phyloP scores from a whole-genome alignment of 768 basidiomycete species.

The Exsudoporus frostii region DNA sequence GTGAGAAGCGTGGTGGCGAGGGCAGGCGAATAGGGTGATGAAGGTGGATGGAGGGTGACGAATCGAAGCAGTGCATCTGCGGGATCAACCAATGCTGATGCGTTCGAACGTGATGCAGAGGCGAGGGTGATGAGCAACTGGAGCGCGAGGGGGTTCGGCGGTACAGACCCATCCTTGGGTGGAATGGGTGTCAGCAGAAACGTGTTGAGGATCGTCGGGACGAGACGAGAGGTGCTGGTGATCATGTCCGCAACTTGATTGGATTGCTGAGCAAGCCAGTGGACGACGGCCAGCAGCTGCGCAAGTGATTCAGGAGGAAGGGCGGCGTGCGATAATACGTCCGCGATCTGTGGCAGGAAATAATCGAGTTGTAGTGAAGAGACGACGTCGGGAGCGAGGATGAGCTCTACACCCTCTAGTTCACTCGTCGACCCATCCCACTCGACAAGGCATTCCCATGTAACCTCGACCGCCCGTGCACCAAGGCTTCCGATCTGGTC shows the following conservation, averaged over 20 bases:
- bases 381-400: slow-evolving; percentile 16
- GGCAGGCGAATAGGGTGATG: slow-evolving; percentile 35
- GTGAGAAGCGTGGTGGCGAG: slow-evolving; percentile 48
- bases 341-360: slow-evolving; percentile 51
- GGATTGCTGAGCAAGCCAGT: slow-evolving; percentile 59
- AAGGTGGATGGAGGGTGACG: slow-evolving; percentile 51
- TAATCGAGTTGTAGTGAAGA: slow-evolving; percentile 34
- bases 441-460: slow-evolving; percentile 72
- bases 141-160: slow-evolving; percentile 49
- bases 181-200: slow-evolving; percentile 59
- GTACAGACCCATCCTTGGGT: slow-evolving; percentile 28
- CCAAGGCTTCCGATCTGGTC: slow-evolving; percentile 64
- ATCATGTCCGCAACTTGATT: slow-evolving; percentile 52
- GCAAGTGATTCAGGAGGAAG: slow-evolving; percentile 47
- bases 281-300: slow-evolving; percentile 58
- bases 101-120: slow-evolving; percentile 65
- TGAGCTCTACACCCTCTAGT: slow-evolving; percentile 45
- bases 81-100: slow-evolving; percentile 50
- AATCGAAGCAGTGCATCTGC: slow-evolving; percentile 74
- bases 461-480: slow-evolving; percentile 61
- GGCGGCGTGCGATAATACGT: slow-evolving; percentile 37
- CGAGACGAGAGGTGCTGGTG: slow-evolving; percentile 47
- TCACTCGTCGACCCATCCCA: slow-evolving; percentile 43
- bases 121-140: slow-evolving; percentile 56
- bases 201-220: slow-evolving; percentile 48